phyloP scores from a whole-genome alignment of 805 yeast species.

The Kurtzmaniella cleridarum region DNA sequence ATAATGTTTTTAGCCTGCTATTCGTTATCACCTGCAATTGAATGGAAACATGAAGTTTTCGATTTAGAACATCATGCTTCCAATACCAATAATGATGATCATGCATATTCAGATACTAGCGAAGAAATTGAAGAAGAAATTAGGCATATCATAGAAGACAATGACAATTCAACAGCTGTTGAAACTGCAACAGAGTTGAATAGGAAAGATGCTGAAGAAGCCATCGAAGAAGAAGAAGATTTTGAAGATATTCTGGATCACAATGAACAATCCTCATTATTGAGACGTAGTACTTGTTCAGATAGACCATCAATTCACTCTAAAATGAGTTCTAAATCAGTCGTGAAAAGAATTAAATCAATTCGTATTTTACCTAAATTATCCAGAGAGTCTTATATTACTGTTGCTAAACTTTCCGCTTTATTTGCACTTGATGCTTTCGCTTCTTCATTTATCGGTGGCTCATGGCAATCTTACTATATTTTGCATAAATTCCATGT shows the following conservation, averaged over 20 bases:
- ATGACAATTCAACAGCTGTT: too few relatives aligned
- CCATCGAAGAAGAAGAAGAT: too few relatives aligned
- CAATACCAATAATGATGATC: neutral
- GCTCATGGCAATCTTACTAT: constrained; percentile 43
- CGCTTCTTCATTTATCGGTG: constrained; percentile 39
- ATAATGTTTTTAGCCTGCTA: constrained; percentile 13
- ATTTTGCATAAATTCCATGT: constrained; percentile 32
- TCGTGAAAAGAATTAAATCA: neutral
- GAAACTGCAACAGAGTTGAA: too few relatives aligned
- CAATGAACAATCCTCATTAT: too few relatives aligned
- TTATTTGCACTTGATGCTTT: constrained; percentile 40
- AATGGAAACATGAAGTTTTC: constrained; percentile 6
- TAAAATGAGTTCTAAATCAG: neutral
- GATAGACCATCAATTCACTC: too few relatives aligned
- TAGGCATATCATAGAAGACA: neutral
- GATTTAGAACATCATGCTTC: neutral
- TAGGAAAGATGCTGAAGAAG: too few relatives aligned
- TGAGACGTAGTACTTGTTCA: too few relatives aligned
- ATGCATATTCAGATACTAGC: neutral
- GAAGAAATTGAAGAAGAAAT: constrained; percentile 1
- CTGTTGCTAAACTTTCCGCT: constrained; percentile 28
- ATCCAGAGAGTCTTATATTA: constrained; percentile 11
- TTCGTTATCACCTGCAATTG: constrained; percentile 14
- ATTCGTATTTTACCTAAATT: constrained; percentile 11
- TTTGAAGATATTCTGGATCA: too few relatives aligned